Evolutionary conservation across 2,329 filamentous ascomycete genomes (phyloP).

Genomic region (Alternaria hordeiaustralica): DNA sequence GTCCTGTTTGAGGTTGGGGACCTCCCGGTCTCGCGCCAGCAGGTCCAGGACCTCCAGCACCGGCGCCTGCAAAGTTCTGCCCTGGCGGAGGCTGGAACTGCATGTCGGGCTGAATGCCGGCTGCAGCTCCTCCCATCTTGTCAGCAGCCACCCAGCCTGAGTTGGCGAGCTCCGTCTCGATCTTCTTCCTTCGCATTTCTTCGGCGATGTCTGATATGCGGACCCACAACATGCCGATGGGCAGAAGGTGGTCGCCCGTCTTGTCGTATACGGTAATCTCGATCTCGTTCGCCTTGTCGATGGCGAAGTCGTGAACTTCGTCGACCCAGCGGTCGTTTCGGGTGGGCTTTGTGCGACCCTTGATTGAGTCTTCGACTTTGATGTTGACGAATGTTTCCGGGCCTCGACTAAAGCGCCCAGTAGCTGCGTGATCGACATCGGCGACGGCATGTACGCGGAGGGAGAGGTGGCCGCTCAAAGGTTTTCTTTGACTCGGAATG

Average conservation of each 20-base stretch:
- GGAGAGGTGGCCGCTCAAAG: slow-evolving; percentile 87
- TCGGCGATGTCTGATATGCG: slow-evolving; percentile 96
- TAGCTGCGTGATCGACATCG: slow-evolving; percentile 90
- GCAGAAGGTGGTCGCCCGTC: slow-evolving; percentile 82
- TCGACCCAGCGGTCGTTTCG: slow-evolving; percentile 90
- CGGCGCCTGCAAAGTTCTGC: slow-evolving; percentile 46
- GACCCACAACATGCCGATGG: slow-evolving; percentile 95
- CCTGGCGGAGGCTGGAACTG: slow-evolving; percentile 61
- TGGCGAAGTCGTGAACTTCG: slow-evolving; percentile 88
- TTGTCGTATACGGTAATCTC: slow-evolving; percentile 98
- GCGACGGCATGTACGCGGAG: slow-evolving; percentile 88
- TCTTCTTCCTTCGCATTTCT: slow-evolving; percentile 95
- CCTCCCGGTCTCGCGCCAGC: slow-evolving; percentile 51
- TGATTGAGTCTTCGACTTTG: slow-evolving; percentile 94
- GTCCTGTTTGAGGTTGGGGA: slow-evolving; percentile 58
- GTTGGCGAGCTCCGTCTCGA: slow-evolving; percentile 92
- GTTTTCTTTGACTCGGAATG: slow-evolving; percentile 91
- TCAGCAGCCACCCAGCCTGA: slow-evolving; percentile 98
- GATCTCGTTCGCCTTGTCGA: slow-evolving; percentile 98
- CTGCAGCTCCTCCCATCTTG: slow-evolving; percentile 74
- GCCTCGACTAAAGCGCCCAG: slow-evolving; percentile 81
- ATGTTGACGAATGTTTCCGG: slow-evolving; percentile 96
- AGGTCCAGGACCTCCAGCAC: slow-evolving; percentile 43
- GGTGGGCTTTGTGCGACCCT: slow-evolving; percentile 84
- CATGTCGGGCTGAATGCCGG: slow-evolving; percentile 59